Conservation (phyloP, 495 filamentous ascomycete species). For the Tuber indicum region DNA sequence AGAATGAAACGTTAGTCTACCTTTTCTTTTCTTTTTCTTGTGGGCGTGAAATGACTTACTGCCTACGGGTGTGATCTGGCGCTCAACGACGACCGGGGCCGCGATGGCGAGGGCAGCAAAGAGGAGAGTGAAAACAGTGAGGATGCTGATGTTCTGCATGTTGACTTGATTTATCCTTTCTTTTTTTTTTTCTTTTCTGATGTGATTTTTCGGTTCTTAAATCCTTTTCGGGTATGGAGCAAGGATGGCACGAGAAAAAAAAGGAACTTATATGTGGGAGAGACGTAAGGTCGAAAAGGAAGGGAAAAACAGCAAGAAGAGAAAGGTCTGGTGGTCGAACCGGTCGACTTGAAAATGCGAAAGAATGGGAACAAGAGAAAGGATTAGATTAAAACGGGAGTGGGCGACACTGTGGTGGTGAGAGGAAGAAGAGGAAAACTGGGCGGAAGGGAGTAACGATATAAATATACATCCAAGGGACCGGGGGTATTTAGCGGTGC, state of each 20-base stretch:
- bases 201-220: neutral
- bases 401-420: conserved; percentile 32
- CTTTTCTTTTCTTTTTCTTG: neutral
- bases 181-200: conserved; percentile 13
- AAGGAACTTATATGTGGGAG: conserved; percentile 9
- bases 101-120: conserved; percentile 27
- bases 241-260: conserved; percentile 1
- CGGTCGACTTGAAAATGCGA: conserved; percentile 32
- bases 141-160: conserved; percentile 25
- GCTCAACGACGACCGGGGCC: conserved; percentile 18
- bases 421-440: conserved; percentile 14
- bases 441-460: neutral
- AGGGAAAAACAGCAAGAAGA: conserved; percentile 11
- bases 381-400: conserved; percentile 17
- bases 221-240: conserved; percentile 3
- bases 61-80: conserved; percentile 15
- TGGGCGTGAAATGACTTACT: conserved; percentile 11
- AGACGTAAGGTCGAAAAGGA: neutral
- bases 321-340: conserved; percentile 27
- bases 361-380: conserved; percentile 17
- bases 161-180: conserved; percentile 21
- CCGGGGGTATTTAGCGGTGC: neutral
- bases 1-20: conserved; percentile 6
- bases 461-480: neutral
- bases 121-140: conserved; percentile 24